phyloP scores from a whole-genome alignment of 2,329 filamentous ascomycete genomes.

The Scedosporium aurantiacum region DNA sequence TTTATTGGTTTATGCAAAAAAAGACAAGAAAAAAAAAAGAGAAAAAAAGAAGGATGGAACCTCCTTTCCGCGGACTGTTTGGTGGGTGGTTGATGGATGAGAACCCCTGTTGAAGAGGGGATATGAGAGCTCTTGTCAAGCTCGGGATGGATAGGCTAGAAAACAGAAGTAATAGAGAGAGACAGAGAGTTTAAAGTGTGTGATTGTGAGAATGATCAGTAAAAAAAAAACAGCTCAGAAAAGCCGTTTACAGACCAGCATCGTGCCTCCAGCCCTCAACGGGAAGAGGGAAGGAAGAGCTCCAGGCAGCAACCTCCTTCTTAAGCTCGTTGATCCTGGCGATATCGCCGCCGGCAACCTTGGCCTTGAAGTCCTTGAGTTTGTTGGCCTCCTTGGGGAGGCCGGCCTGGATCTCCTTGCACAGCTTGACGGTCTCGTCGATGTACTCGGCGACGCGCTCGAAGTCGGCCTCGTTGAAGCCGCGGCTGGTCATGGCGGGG shows the following conservation, averaged over 20 bases:
- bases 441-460: slow-evolving; percentile 84
- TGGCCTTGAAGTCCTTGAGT: slow-evolving; percentile 98
- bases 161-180: not conserved
- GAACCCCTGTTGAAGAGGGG: slow-evolving; percentile 7
- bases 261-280: slow-evolving; percentile 61
- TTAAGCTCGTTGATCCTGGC: slow-evolving; percentile 73
- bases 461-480: slow-evolving; percentile 88
- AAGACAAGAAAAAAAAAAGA: not conserved
- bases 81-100: not conserved
- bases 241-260: slow-evolving; percentile 38
- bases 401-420: slow-evolving; percentile 71
- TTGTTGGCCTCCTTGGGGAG: slow-evolving; percentile 97
- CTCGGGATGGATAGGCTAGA: not conserved
- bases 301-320: slow-evolving; percentile 85
- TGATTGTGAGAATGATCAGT: not conserved
- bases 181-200: not conserved
- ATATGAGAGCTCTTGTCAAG: not conserved
- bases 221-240: not conserved
- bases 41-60: not conserved
- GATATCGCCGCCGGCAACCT: slow-evolving; percentile 69
- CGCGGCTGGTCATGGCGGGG: slow-evolving; percentile 93
- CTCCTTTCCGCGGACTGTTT: not conserved
- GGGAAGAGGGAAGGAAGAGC: slow-evolving; percentile 82
- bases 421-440: slow-evolving; percentile 76
- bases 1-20: not conserved